phyloP scores from a whole-genome alignment of 768 basidiomycete species.

The Lactifluus subvellereus region DNA sequence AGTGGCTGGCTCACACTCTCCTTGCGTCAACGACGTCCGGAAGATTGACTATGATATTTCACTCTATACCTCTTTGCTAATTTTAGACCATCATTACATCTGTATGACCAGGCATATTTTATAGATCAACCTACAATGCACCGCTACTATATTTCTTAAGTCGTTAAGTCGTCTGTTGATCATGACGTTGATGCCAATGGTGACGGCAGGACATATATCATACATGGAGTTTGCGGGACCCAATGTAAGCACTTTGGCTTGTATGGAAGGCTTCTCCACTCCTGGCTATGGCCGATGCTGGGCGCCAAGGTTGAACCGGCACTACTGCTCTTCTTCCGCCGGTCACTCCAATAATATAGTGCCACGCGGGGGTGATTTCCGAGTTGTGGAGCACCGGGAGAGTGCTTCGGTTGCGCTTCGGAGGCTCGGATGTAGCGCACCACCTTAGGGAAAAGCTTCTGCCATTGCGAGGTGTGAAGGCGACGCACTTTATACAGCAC shows the following conservation, averaged over 20 bases:
- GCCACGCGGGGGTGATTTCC: conserved; percentile 1
- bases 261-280: too few species aligned
- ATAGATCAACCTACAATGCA: conserved; percentile 1
- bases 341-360: conserved; percentile 1
- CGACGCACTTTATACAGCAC: not conserved
- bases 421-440: not conserved
- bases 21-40: conserved; percentile 2
- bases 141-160: not conserved
- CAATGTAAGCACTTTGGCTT: not conserved
- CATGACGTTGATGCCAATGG: not conserved
- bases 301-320: not conserved
- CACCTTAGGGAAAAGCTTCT: not conserved
- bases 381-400: not conserved
- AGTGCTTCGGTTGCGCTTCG: not conserved
- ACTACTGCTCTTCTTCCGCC: not conserved
- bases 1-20: conserved; percentile 11
- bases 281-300: too few species aligned
- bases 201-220: not conserved
- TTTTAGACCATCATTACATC: conserved; percentile 18
- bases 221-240: not conserved
- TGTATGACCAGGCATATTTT: conserved; percentile 20
- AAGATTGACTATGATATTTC: not conserved
- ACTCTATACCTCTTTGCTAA: not conserved
- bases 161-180: not conserved
- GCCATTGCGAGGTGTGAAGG: not conserved